These are phyloP conservation scores for Populus hybrid DNA, from an alignment of 441 rosid species.

Conservation along the genomic window DNA sequence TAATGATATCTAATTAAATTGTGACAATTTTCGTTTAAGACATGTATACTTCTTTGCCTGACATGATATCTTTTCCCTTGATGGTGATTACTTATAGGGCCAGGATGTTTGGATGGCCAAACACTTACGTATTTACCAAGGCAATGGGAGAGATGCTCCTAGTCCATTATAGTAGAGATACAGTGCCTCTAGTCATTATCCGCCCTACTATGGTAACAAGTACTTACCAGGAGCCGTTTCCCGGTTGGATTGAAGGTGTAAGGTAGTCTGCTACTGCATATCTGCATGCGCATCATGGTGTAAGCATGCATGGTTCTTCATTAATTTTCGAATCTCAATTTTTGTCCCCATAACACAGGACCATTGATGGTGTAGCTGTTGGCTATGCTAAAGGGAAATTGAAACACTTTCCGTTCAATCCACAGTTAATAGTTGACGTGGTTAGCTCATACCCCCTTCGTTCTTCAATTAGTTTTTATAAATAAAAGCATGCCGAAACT, in stretches of 20 bases:
- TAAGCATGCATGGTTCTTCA: no score
- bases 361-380: conserved; percentile 56
- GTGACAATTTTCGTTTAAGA: not conserved
- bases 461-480: not conserved
- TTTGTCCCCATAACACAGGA: conserved; percentile 33
- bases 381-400: conserved; percentile 62
- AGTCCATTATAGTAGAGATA: conserved; percentile 8
- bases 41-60: not conserved
- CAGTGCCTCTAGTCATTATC: conserved; percentile 29
- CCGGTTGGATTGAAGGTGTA: conserved; percentile 64
- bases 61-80: not conserved
- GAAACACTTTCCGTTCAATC: conserved; percentile 48
- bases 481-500: not conserved
- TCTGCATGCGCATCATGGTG: not conserved
- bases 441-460: conserved; percentile 28
- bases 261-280: conserved; percentile 27
- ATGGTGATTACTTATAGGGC: conserved; percentile 28
- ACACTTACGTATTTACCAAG: conserved; percentile 45
- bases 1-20: not conserved
- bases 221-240: conserved; percentile 55
- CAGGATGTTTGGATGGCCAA: conserved; percentile 47
- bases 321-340: not conserved
- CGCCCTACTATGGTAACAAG: conserved; percentile 57
- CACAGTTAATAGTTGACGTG: conserved; percentile 39
- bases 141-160: conserved; percentile 26